A percentile compares a stretch with the other conserved stretches of the same genome.
phyloP scores from a whole-genome alignment of 176 grass and related monocot species.

The Thinopyrum elongatum region DNA sequence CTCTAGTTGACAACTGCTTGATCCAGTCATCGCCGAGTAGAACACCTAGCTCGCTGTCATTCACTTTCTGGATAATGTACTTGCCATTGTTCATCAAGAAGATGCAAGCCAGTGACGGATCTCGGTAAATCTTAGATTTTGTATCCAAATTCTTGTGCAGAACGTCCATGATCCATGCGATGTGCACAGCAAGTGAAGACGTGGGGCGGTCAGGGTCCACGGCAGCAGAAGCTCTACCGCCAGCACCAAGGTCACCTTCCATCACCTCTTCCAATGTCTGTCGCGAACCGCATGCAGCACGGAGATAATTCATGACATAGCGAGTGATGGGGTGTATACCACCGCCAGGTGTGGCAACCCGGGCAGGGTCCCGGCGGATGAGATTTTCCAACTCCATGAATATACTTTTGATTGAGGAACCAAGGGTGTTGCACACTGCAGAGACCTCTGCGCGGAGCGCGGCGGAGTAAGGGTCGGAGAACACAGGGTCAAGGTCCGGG shows the following conservation, averaged over 20 bases:
- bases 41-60: conserved; percentile 70
- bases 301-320: conserved; percentile 97
- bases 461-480: conserved; percentile 75
- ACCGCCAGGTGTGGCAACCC: conserved; percentile 54
- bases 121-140: conserved; percentile 81
- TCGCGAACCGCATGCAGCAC: conserved; percentile 71
- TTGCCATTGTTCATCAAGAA: conserved; percentile 91
- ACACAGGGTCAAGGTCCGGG: conserved; percentile 74
- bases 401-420: conserved; percentile 71
- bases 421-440: conserved; percentile 63
- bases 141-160: conserved; percentile 79
- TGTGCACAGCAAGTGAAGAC: conserved; percentile 80
- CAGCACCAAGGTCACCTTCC: conserved; percentile 66
- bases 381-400: conserved; percentile 97
- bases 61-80: conserved; percentile 92
- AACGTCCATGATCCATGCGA: conserved; percentile 98
- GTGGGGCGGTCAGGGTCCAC: conserved; percentile 78
- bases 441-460: conserved; percentile 68
- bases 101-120: conserved; percentile 69
- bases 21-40: conserved; percentile 89
- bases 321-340: conserved; percentile 85
- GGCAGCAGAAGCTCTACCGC: conserved; percentile 20
- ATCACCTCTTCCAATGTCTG: conserved; percentile 90
- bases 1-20: conserved; percentile 68
- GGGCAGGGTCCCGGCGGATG: conserved; percentile 88